These are phyloP conservation scores for Ustilago shanxiensis DNA, from an alignment of 1,284 basidiomycete species.

Conservation along the genomic window DNA sequence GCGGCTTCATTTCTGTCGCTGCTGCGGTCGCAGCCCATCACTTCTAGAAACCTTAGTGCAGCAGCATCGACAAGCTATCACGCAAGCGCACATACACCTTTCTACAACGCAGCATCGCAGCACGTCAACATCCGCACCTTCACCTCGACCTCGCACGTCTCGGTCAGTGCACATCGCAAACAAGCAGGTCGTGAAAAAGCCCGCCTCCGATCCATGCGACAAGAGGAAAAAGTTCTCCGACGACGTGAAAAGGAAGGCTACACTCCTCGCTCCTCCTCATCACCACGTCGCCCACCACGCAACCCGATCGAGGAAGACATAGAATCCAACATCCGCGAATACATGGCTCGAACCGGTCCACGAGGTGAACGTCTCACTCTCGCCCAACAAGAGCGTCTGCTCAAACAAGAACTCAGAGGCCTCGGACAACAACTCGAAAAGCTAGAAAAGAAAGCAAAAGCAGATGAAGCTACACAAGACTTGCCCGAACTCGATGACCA, in stretches of 20 bases:
- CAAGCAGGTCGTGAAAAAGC: slow-evolving; percentile 49
- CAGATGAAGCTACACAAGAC: slow-evolving; percentile 49
- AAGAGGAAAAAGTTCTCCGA: slow-evolving; percentile 25
- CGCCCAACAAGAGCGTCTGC: slow-evolving; percentile 39
- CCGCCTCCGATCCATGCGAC: slow-evolving; percentile 17
- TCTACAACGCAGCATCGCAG: background rate
- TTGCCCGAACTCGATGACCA: slow-evolving; percentile 63
- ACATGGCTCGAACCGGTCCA: slow-evolving; percentile 48
- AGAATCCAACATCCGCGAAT: slow-evolving; percentile 35
- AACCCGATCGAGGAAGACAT: slow-evolving; percentile 34
- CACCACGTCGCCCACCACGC: background rate
- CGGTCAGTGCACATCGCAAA: slow-evolving; percentile 44
- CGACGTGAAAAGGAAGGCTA: slow-evolving; percentile 38
- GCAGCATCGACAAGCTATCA: slow-evolving; percentile 24
- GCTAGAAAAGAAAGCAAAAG: slow-evolving; percentile 50
- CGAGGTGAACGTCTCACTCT: slow-evolving; percentile 41
- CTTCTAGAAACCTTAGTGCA: background rate
- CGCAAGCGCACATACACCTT: background rate
- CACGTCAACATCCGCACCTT: slow-evolving; percentile 4
- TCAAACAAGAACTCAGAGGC: slow-evolving; percentile 53
- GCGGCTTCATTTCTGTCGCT: slow-evolving; percentile 12
- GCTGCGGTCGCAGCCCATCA: slow-evolving; percentile 6
- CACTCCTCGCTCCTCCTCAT: background rate
- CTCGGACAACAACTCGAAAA: slow-evolving; percentile 50
- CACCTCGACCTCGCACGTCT: background rate